Evolutionary conservation across 139 green algal species (phyloP), one percentile per base, ranked within the genome.

Genomic region (Picochlorum costavermella): DNA sequence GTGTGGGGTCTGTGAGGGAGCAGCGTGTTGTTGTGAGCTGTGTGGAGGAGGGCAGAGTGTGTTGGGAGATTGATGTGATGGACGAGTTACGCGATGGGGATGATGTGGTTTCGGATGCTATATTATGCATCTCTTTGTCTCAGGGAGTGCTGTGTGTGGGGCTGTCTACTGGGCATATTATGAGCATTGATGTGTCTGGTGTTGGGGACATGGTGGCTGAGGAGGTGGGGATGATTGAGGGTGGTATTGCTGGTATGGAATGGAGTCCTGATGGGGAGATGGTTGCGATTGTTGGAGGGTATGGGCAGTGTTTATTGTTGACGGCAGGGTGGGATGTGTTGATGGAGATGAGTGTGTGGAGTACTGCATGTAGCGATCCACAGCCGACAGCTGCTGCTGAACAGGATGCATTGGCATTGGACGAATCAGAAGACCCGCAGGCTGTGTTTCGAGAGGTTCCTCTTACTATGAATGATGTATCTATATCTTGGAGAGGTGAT

Each of bases 261-360:
- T 91, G 81, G 84, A 89, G 79, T 56, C 91, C 91, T 1, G 89
- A 95, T 64, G 91, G 90, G 1, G 83, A 95, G 64, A 51, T 85
- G 40, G 58, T 95, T 33, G 83, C 61, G 1, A 26, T 91, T 2
- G 64, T 88, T n/a, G 86, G 77, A 33, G 64, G 61, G 11, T 37
- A 13, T 5, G 77, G 75, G 26, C 69, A 77, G 36, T 65, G 96
- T 56, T 69, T 95, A 56, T 61, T 95, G 6, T 90, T 96, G 83
- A 93, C 76, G 56, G 14, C 63, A 1, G 12, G 5, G 16, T 70
- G 63, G 63, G 23, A 59, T n/a, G 43, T 63, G 6, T 25, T 70
- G 14, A 33, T n/a, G 55, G 63, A 70, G 13, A 28, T 16, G 10
- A n/a, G 16, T 5, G 50, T 63, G 46, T 45, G 25, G 8, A 58